Evolutionary conservation across 805 yeast genomes (phyloP), one percentile per base, ranked within the genome.

Genomic region (Saturnispora dispora): DNA sequence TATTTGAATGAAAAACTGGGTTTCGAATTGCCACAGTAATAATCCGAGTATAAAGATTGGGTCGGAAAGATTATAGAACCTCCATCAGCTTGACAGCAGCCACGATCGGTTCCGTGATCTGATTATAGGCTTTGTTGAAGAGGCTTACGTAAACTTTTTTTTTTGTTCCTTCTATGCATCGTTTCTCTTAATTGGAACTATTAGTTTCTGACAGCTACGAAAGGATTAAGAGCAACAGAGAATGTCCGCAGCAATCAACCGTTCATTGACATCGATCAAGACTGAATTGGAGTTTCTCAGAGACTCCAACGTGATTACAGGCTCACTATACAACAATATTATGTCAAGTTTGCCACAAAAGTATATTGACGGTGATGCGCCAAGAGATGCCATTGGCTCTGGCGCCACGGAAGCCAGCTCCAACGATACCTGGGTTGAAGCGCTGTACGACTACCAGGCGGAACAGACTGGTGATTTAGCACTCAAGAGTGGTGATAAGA

Each of bases 391-490:
- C 15, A 37, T 20, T 18, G 41, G 41, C 15, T 7, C 41, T 37
- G 22, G 15, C n/a, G 22, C 28, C 17, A n/a, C 27, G 6, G 18
- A 17, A 4, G 22, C 25, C 22, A 37, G 28, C 5, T 30, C 20
- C 37, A 30, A 10, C 76, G 77, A 50, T 73, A 67, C 17, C 5
- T 37, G 41, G 41, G 83, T 74, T 1, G 88, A 79, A 56, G 96
- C 88, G 0, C 52, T 85, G 45, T 93, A 85, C 67, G 87, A 79
- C 59, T 91, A 83, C 68, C 66, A 69, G 7, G 82, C 95, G 0
- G 86, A 82, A 58, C 88, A 87, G 63, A 71, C 78, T 0, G 91
- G 82, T 33, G 99, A 91, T 66, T 70, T 91, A 59, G 68, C 64
- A 8, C 72, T 91, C 18, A 60, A 58, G 35, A 74, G 70, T 37